A percentile compares a stretch with the other conserved stretches of the same genome.
These are phyloP conservation scores for Schizothecium vesticola DNA, from an alignment of 495 filamentous ascomycete genomes.

Conservation along the genomic window DNA sequence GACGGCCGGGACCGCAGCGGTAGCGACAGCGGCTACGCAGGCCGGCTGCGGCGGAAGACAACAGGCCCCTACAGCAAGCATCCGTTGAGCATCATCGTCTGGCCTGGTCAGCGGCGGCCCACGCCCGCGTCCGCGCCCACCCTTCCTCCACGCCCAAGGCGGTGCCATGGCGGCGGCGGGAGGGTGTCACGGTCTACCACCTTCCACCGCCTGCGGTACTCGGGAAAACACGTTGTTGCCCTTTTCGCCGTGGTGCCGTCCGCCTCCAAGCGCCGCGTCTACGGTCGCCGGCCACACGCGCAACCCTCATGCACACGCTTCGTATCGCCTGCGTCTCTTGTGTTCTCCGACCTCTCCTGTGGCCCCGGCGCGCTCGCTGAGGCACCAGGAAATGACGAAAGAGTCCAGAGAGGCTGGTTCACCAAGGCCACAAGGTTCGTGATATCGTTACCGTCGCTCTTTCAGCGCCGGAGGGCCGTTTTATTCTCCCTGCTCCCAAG, in stretches of 20 bases:
- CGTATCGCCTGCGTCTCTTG: slow-evolving; percentile 4
- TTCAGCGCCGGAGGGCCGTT: not conserved
- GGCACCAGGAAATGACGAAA: not conserved
- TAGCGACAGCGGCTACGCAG: not conserved
- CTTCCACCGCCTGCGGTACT: not conserved
- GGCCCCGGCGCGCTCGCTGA: not conserved
- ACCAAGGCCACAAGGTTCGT: slow-evolving; percentile 24
- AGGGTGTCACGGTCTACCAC: not conserved
- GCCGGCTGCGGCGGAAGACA: slow-evolving; percentile 2
- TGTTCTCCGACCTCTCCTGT: slow-evolving; percentile 2
- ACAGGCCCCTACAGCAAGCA: slow-evolving; percentile 9
- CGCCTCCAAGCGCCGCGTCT: not conserved
- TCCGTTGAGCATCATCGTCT: not conserved
- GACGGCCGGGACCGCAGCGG: slow-evolving; percentile 9
- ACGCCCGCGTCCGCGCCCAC: not conserved
- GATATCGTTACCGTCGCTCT: slow-evolving; percentile 20
- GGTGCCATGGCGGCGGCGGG: not conserved
- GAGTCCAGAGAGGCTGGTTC: slow-evolving; percentile 14
- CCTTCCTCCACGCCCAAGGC: not conserved
- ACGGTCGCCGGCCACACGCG: not conserved
- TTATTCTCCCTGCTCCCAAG: not conserved
- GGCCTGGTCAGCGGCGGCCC: not conserved
- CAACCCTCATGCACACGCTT: not conserved
- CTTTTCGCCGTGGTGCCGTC: not conserved
- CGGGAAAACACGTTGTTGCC: not conserved